Percentiles rank a stretch among this genome's conserved stretches.
phyloP scores from a whole-genome alignment of 2,329 filamentous ascomycete genomes.

The Botryotinia calthae region DNA sequence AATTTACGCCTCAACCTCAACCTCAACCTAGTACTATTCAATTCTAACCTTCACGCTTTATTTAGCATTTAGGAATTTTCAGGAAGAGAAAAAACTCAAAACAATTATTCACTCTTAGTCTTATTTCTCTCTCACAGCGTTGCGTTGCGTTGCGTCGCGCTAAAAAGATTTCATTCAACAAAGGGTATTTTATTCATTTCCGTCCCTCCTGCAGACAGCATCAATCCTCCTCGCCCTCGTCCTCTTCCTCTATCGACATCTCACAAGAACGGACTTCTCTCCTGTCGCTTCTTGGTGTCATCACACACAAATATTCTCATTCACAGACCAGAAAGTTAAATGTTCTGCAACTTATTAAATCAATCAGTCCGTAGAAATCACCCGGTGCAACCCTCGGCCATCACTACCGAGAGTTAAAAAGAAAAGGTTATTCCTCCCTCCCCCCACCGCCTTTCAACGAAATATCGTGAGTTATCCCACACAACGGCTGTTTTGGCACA shows the following conservation, averaged over 20 bases:
- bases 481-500: constrained; percentile 25
- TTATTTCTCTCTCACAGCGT: neutral
- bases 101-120: neutral
- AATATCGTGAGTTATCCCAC: constrained; percentile 29
- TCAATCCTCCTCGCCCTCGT: neutral
- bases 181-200: neutral
- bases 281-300: neutral
- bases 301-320: constrained; percentile 6
- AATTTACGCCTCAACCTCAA: neutral
- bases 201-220: neutral
- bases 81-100: neutral
- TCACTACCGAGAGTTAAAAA: constrained; percentile 29
- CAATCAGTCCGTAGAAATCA: constrained; percentile 2
- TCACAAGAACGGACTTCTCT: neutral
- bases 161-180: neutral
- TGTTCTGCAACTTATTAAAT: neutral
- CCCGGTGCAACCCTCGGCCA: constrained; percentile 25
- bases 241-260: neutral
- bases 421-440: constrained; percentile 15
- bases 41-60: constrained; percentile 2
- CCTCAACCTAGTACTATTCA: neutral
- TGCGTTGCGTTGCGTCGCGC: neutral
- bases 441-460: constrained; percentile 28
- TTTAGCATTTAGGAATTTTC: neutral
- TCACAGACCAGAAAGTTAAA: neutral